Evolutionary conservation across 805 yeast species (phyloP).

Genomic region (Barnettozyma sucrosica): DNA sequence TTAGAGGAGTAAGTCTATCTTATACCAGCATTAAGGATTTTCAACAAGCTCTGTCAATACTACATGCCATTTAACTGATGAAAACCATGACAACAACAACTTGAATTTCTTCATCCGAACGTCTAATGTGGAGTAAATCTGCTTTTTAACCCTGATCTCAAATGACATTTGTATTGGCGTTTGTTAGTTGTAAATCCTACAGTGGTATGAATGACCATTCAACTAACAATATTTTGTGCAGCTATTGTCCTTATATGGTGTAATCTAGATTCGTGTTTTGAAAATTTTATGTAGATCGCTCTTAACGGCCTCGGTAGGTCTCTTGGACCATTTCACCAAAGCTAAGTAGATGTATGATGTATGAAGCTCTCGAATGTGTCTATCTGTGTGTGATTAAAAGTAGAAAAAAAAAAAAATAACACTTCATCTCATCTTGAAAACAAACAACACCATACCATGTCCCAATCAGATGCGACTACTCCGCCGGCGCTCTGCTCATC

Average conservation of each 20-base stretch:
- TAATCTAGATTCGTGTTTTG: too few species aligned
- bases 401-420: too few species aligned
- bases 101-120: constrained; percentile 72
- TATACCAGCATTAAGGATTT: neutral
- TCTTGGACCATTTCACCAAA: too few species aligned
- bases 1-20: neutral
- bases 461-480: constrained; percentile 9
- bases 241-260: too few species aligned
- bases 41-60: neutral
- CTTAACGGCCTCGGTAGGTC: too few species aligned
- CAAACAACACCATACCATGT: constrained; percentile 5
- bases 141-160: constrained; percentile 66
- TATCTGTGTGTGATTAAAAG: neutral
- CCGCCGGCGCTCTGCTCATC: constrained; percentile 63
- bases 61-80: constrained; percentile 27
- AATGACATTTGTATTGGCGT: neutral
- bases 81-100: constrained; percentile 40
- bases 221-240: constrained; percentile 2
- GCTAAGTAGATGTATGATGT: too few species aligned
- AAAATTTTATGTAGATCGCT: neutral
- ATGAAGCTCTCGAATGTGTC: too few species aligned
- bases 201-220: neutral
- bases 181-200: neutral
- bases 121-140: constrained; percentile 52
- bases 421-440: neutral